Conservation (phyloP, 2,329 filamentous ascomycete species). For the Orbilia blumenaviensis region DNA sequence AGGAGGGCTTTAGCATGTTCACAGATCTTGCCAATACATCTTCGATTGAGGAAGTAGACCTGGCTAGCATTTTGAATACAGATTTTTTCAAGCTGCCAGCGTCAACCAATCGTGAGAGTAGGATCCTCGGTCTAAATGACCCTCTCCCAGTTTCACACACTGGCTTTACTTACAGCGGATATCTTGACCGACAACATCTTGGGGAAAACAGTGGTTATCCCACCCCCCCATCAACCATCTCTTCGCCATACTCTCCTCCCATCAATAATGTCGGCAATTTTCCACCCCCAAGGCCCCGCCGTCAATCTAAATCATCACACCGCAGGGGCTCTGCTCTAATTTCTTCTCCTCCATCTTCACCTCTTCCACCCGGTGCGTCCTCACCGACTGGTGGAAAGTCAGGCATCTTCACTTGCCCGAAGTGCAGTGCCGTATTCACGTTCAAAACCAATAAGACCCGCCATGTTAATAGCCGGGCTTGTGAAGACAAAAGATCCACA, state of each 20-base stretch:
- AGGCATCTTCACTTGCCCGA: slow-evolving; percentile 46
- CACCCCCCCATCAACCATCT: slow-evolving; percentile 44
- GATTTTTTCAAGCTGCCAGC: slow-evolving; percentile 43
- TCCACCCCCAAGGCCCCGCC: background rate
- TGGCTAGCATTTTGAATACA: slow-evolving; percentile 34
- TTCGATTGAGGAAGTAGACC: slow-evolving; percentile 36
- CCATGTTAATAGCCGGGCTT: slow-evolving; percentile 48
- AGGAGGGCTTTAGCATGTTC: slow-evolving; percentile 52
- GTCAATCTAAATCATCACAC: slow-evolving; percentile 21
- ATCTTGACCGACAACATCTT: slow-evolving; percentile 7
- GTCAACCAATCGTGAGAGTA: slow-evolving; percentile 33
- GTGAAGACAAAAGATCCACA: slow-evolving; percentile 20
- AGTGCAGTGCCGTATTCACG: slow-evolving; percentile 44
- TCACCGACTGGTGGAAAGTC: slow-evolving; percentile 48
- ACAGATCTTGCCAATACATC: slow-evolving; percentile 4
- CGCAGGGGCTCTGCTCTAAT: slow-evolving; percentile 2
- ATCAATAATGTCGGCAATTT: slow-evolving; percentile 21
- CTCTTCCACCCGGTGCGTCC: slow-evolving; percentile 32
- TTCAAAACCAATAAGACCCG: slow-evolving; percentile 52
- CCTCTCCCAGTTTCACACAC: slow-evolving; percentile 24
- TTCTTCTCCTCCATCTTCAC: slow-evolving; percentile 36
- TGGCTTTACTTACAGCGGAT: slow-evolving; percentile 7
- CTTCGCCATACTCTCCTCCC: slow-evolving; percentile 43
- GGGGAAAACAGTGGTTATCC: slow-evolving; percentile 29
- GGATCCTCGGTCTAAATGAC: slow-evolving; percentile 18